Evolutionary conservation across 805 yeast genomes (phyloP), one percentile per base, ranked within the genome.

Genomic region (Kazachstania martiniae): DNA sequence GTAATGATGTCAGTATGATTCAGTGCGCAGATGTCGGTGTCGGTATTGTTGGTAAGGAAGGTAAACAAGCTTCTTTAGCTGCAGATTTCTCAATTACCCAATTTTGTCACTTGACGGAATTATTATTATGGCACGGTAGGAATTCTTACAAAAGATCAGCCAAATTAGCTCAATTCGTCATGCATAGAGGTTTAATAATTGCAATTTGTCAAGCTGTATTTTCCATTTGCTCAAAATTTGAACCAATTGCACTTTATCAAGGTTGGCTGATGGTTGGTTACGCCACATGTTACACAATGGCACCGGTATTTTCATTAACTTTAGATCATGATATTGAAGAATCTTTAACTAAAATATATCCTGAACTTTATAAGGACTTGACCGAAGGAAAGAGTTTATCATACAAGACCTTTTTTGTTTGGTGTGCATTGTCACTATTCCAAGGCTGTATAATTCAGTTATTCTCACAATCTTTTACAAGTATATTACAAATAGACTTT

Each of bases 241-340:
- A 87, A 56, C 99, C 99, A 1, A 64, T 91, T 39, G 97, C 97
- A 0, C 64, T 91, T 33, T 85, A 82, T 52, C 89, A 91, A 54
- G 99, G 99, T 3, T 89, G 94, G 79, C 66, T 91, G 29, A 86
- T 91, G 96, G 98, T 91, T 27, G 99, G 98, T 2, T 91, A 91
- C 58, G 94, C 97, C 2, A 91, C 99, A 0, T 70, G 85, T 33
- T 91, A 91, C 58, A 91, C 99, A 0, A 91, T 91, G 99, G 86
- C 89, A 35, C 99, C 99, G 0, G 97, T 91, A 2, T 91, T 91
- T 48, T 83, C 95, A 0, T 61, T 91, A 43, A 95, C 93, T 0
- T 67, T 85, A 29, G 97, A 91, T 53, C 74, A 77, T 34, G 99
- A 91, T 54, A 87, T 91, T 29, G 86, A 77, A 46, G 95, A 86